These are phyloP conservation scores for Omphalotus olearius DNA, from an alignment of 1,284 basidiomycete species.

Conservation along the genomic window DNA sequence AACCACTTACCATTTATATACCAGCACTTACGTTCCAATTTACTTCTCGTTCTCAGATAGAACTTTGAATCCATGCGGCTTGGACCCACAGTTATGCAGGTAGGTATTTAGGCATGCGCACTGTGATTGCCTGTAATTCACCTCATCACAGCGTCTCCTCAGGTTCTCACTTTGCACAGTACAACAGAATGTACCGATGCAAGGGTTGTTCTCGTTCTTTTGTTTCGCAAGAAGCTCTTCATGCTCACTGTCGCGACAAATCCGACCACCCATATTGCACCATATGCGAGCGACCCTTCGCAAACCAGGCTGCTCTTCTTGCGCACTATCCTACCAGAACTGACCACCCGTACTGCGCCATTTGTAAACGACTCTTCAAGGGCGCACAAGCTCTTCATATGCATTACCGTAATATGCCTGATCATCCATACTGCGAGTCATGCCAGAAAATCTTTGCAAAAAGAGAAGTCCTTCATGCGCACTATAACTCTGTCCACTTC, in stretches of 20 bases:
- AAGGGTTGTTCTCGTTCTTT: neutral
- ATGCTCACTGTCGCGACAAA: slow-evolving; percentile 12
- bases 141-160: too few relatives aligned
- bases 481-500: neutral
- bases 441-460: slow-evolving; percentile 8
- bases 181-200: neutral
- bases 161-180: neutral
- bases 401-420: too few relatives aligned
- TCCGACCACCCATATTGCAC: slow-evolving; percentile 6
- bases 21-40: too few relatives aligned
- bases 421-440: neutral
- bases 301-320: too few relatives aligned
- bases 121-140: too few relatives aligned
- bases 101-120: too few relatives aligned
- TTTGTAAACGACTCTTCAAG: slow-evolving; percentile 7
- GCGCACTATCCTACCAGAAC: too few relatives aligned
- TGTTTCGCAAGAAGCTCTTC: neutral
- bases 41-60: too few relatives aligned
- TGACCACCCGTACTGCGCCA: neutral
- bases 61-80: too few relatives aligned
- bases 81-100: too few relatives aligned
- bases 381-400: neutral
- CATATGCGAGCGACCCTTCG: too few relatives aligned
- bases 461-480: neutral
- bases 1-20: too few relatives aligned